Percentiles rank a stretch among this genome's conserved stretches.
phyloP scores from a whole-genome alignment of 371 early-diverging fungal genomes.

The Mortierella polycephala region DNA sequence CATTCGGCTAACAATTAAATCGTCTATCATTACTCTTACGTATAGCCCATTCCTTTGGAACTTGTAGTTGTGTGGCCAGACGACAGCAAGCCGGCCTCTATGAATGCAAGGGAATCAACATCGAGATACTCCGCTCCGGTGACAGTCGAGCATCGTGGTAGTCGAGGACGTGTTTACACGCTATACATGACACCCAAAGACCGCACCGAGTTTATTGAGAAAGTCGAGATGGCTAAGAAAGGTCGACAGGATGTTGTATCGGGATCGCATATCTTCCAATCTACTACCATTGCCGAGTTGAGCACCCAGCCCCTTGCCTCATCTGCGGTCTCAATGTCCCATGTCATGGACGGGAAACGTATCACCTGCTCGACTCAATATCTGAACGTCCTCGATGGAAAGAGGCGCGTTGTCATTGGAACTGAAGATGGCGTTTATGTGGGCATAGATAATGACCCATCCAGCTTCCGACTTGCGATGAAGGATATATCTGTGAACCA shows the following conservation, averaged over 20 bases:
- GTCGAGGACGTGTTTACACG: constrained; percentile 23
- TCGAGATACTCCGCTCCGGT: constrained; percentile 14
- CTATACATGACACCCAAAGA: constrained; percentile 66
- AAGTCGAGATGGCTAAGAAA: constrained; percentile 64
- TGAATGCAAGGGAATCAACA: constrained; percentile 12
- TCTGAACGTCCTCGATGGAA: constrained; percentile 63
- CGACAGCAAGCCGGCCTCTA: constrained; percentile 57
- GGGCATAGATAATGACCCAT: constrained; percentile 54
- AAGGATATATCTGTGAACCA: constrained; percentile 82
- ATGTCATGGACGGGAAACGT: constrained; percentile 70
- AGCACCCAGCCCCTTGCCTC: constrained; percentile 68
- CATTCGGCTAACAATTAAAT: no score
- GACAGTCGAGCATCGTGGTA: constrained; percentile 41
- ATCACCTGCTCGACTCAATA: constrained; percentile 80
- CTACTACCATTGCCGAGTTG: constrained; percentile 59
- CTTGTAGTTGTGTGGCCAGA: constrained; percentile 71
- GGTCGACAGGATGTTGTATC: constrained; percentile 68
- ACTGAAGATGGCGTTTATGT: constrained; percentile 88
- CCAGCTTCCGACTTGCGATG: constrained; percentile 64
- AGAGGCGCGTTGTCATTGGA: constrained; percentile 79
- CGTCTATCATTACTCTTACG: background rate
- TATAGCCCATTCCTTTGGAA: constrained; percentile 81
- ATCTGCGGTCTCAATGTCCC: constrained; percentile 71
- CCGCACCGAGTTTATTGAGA: constrained; percentile 81
- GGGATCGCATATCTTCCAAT: constrained; percentile 68